phyloP scores from a whole-genome alignment of 2,329 filamentous ascomycete species.

The Xylariaceae sp. region DNA sequence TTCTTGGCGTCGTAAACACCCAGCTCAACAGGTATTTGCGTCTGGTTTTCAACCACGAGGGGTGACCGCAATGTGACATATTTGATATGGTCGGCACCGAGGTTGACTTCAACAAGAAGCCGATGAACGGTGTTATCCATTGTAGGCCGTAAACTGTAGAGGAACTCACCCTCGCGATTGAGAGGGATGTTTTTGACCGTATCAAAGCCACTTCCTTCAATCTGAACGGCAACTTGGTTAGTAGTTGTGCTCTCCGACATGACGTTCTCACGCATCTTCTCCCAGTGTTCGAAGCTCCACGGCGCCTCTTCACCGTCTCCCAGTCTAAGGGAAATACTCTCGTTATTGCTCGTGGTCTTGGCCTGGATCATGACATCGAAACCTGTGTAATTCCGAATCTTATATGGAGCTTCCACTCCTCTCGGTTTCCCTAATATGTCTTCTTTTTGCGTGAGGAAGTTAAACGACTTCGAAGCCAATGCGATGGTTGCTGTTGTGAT shows the following conservation, averaged over 20 bases:
- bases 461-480: constrained; percentile 83
- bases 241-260: constrained; percentile 76
- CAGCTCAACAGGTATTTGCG: constrained; percentile 90
- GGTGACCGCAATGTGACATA: constrained; percentile 94
- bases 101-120: constrained; percentile 81
- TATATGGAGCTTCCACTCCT: constrained; percentile 85
- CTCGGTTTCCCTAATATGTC: constrained; percentile 91
- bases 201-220: constrained; percentile 94
- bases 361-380: constrained; percentile 84
- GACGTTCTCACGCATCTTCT: constrained; percentile 90
- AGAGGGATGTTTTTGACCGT: constrained; percentile 81
- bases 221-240: constrained; percentile 67
- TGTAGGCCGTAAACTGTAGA: constrained; percentile 85
- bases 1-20: constrained; percentile 85
- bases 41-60: constrained; percentile 88
- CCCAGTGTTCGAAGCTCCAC: constrained; percentile 96
- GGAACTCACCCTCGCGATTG: constrained; percentile 86
- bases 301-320: constrained; percentile 85
- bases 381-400: constrained; percentile 91
- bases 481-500: constrained; percentile 92
- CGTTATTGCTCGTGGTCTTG: constrained; percentile 56
- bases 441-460: constrained; percentile 81
- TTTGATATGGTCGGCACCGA: constrained; percentile 95
- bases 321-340: constrained; percentile 68
- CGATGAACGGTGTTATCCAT: constrained; percentile 81